These are phyloP conservation scores for Alternaria arbusti DNA, from an alignment of 2,329 filamentous ascomycete genomes.

Conservation along the genomic window DNA sequence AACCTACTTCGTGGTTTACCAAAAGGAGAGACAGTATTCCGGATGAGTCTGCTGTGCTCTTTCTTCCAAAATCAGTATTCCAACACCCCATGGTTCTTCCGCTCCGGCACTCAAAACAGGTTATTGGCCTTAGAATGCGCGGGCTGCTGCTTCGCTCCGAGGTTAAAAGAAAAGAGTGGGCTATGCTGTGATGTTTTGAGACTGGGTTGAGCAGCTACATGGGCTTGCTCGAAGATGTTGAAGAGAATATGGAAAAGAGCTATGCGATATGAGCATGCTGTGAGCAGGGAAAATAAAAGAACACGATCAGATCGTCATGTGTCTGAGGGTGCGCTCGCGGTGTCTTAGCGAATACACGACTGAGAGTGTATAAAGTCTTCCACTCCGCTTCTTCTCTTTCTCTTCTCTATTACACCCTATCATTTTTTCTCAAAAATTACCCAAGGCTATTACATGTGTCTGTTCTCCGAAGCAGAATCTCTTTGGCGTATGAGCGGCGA, in stretches of 20 bases:
- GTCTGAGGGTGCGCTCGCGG: neutral
- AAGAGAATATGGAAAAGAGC: neutral
- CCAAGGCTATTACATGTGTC: neutral
- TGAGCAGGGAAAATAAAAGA: no score
- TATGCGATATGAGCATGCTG: no score
- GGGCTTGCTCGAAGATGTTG: neutral
- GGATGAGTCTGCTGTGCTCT: neutral
- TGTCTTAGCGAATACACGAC: neutral
- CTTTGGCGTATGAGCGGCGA: neutral
- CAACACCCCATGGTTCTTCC: neutral
- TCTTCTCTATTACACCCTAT: neutral
- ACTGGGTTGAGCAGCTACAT: neutral
- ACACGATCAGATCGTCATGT: no score
- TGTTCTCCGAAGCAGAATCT: no score
- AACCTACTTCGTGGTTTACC: neutral
- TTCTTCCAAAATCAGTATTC: no score
- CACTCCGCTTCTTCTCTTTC: neutral
- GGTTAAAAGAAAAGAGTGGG: neutral
- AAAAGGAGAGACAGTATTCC: no score
- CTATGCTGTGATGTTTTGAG: neutral
- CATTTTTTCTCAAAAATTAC: no score
- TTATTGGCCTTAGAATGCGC: no score
- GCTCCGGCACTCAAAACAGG: neutral
- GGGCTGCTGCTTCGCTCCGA: neutral
- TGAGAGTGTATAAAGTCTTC: neutral